Evolutionary conservation across 257 asterid species (phyloP), one percentile per base, ranked within the genome.

Genomic region (Thymus mandschuricus): DNA sequence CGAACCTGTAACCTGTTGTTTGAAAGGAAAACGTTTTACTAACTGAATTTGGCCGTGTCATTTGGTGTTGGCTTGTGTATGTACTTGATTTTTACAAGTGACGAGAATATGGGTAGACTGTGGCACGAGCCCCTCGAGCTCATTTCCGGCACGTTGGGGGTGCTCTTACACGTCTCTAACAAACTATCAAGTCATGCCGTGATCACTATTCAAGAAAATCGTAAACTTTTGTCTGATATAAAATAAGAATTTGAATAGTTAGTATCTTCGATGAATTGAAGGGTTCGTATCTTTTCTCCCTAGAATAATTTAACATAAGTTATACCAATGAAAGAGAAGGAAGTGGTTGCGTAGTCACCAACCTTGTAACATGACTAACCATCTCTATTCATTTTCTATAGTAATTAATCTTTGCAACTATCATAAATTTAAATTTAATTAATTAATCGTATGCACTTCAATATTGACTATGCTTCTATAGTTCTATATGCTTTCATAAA

Each of bases 321-420:
- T 71, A 43, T 59, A 40, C 71, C 49, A 75, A 79, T 66, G 64
- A 75, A 21, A 71, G 45, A 55, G 60, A 71, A 54, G 60, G 67
- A 75, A 56, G 80, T 79, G 73, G 81, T 80, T 75, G 78, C 68
- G 71, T 79, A 66, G 73, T 68, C 74, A 73, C 76, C 84, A 56
- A 80, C 70, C 76, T 57, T 68, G 54, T 56, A 72, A 31, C 74
- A 73, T 41, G 81, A 67, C 79, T 10, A 76, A 75, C 56, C 78
- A 51, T 64, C 71, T n/a, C 70, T 64, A 68, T 71, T 72, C 68
- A 29, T 61, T 71, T 49, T 60, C 50, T 9, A 62, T 48, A 55
- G 52, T 74, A 59, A 70, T 49, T 70, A 65, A 57, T 76, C 72
- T 46, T 64, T 50, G 21, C 21, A 68, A 51, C 50, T 65, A 34